phyloP scores from a whole-genome alignment of 352 stramenopile species.

The Globisporangium carolinianum region DNA sequence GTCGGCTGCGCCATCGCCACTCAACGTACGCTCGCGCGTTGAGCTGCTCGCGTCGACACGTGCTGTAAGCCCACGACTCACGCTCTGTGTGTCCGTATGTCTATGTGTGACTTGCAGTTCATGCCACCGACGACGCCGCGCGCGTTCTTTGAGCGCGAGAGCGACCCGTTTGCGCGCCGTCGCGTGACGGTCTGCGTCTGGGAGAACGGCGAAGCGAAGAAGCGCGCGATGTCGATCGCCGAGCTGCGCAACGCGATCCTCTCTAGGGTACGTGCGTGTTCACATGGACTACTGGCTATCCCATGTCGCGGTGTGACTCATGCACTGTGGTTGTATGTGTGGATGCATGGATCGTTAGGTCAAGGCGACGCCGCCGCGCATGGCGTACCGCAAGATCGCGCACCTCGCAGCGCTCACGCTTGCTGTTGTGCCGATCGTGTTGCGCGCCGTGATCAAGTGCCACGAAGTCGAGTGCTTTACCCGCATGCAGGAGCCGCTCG shows the following conservation, averaged over 20 bases:
- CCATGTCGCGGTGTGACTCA: conserved; percentile 1
- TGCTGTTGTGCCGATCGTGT: conserved; percentile 48
- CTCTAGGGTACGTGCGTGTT: conserved; percentile 34
- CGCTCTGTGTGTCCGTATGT: conserved; percentile 7
- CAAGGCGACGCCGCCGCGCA: conserved; percentile 61
- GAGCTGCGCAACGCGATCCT: conserved; percentile 79
- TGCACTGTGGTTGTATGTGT: not conserved
- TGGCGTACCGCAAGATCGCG: conserved; percentile 68
- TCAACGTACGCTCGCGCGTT: conserved; percentile 10
- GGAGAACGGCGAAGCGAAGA: conserved; percentile 58
- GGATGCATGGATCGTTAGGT: conserved; percentile 23
- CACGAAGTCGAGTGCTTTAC: conserved; percentile 48
- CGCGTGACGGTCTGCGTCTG: conserved; percentile 74
- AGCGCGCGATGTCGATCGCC: conserved; percentile 74
- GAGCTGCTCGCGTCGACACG: not conserved
- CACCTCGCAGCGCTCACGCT: conserved; percentile 46
- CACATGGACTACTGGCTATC: too few relatives aligned
- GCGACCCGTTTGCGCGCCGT: conserved; percentile 50
- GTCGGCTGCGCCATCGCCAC: conserved; percentile 12
- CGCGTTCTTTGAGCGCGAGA: conserved; percentile 25
- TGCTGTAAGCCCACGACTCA: not conserved
- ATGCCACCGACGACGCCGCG: conserved; percentile 19
- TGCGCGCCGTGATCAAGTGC: conserved; percentile 50
- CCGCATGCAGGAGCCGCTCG: conserved; percentile 40
- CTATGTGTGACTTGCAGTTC: conserved; percentile 5